A percentile compares a stretch with the other conserved stretches of the same genome.
phyloP scores from a whole-genome alignment of 805 yeast species.

The Yamadazyma paraphyllophila region DNA sequence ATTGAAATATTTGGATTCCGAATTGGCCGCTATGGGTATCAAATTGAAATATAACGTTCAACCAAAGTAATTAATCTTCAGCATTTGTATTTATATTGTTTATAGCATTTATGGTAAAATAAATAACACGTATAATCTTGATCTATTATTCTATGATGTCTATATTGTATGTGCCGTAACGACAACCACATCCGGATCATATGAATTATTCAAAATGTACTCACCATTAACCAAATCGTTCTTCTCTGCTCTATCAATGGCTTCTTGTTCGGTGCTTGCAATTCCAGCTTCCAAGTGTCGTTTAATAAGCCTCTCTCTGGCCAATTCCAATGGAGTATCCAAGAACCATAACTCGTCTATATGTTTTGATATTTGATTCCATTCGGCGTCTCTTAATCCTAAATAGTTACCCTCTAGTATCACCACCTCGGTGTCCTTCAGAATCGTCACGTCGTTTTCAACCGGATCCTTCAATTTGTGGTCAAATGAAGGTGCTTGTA shows the following conservation, averaged over 20 bases:
- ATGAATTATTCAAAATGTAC: conserved; percentile 26
- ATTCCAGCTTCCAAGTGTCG: conserved; percentile 66
- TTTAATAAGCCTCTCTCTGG: conserved; percentile 57
- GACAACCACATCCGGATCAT: conserved; percentile 16
- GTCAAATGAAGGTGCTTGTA: conserved; percentile 68
- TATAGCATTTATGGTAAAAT: conserved; percentile 9
- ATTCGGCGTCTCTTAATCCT: conserved; percentile 54
- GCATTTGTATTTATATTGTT: conserved; percentile 11
- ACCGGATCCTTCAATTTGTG: conserved; percentile 75
- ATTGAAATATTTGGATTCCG: conserved; percentile 90
- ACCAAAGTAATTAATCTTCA: conserved; percentile 34
- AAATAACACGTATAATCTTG: neutral
- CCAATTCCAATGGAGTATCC: conserved; percentile 41
- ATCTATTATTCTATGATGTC: neutral
- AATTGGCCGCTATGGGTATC: conserved; percentile 96
- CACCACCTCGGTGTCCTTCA: conserved; percentile 49
- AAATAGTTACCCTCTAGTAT: conserved; percentile 79
- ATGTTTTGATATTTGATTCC: conserved; percentile 48
- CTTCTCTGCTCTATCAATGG: conserved; percentile 46
- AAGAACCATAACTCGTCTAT: conserved; percentile 53
- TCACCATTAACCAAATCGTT: conserved; percentile 69
- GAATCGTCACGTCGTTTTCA: conserved; percentile 47
- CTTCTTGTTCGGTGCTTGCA: conserved; percentile 46
- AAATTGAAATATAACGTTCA: conserved; percentile 84
- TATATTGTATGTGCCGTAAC: conserved; percentile 4